phyloP scores from a whole-genome alignment of 2,329 filamentous ascomycete genomes.

The Nigrospora sphaerica region DNA sequence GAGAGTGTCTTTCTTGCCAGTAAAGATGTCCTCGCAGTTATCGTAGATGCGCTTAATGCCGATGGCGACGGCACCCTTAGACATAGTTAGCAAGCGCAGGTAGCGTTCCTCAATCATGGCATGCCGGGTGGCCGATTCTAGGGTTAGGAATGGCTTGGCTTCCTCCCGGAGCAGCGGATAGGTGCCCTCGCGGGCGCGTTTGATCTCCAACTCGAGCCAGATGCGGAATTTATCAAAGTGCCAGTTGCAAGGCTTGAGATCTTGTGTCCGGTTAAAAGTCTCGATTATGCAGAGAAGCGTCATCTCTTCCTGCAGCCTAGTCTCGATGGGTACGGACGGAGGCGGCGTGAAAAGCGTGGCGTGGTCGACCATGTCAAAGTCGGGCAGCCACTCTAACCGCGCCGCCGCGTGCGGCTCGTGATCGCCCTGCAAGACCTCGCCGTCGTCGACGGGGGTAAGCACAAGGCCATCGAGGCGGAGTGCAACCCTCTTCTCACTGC shows the following conservation, averaged over 20 bases:
- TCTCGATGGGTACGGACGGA: not conserved
- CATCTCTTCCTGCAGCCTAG: not conserved
- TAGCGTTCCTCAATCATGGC: no score
- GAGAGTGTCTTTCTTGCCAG: constrained; percentile 15
- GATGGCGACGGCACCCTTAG: no score
- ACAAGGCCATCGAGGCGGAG: not conserved
- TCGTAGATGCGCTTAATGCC: no score
- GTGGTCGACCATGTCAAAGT: not conserved
- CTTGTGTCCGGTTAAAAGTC: not conserved
- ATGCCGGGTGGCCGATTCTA: no score
- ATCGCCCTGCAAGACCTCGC: not conserved
- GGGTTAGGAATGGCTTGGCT: no score
- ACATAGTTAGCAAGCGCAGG: no score
- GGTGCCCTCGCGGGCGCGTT: no score
- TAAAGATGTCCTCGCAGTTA: constrained; percentile 9
- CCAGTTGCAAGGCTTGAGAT: not conserved
- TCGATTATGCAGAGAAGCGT: not conserved
- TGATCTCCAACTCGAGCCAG: no score
- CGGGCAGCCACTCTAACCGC: not conserved
- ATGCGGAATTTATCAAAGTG: no score
- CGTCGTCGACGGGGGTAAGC: not conserved
- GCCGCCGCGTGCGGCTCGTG: not conserved
- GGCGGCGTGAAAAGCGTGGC: not conserved
- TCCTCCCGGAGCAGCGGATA: no score
- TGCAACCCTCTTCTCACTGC: not conserved